A percentile compares a stretch with the other conserved stretches of the same genome.
Evolutionary conservation across 768 basidiomycete species (phyloP).

Genomic region (Paxillus involutus): DNA sequence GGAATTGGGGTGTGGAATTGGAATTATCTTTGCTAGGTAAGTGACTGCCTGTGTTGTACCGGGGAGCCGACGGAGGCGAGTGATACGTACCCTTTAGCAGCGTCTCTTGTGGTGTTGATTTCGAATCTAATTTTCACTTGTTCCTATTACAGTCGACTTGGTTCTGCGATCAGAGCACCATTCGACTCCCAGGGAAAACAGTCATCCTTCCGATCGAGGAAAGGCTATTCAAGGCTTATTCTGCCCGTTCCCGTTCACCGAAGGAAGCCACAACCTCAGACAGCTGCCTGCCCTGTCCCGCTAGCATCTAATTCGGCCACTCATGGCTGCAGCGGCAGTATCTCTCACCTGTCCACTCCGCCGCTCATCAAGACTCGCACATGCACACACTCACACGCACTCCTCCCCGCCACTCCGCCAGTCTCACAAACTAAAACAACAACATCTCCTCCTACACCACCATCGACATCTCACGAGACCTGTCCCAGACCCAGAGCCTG

Average conservation of each 20-base stretch:
- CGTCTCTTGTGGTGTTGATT: background rate
- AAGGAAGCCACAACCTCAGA: background rate
- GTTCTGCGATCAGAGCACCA: slow-evolving; percentile 4
- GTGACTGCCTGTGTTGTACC: background rate
- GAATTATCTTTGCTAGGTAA: background rate
- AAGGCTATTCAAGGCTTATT: slow-evolving; percentile 2
- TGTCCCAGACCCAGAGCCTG: slow-evolving; percentile 17
- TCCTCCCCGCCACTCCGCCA: slow-evolving; percentile 1
- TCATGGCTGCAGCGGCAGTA: slow-evolving; percentile 31
- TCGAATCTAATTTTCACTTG: slow-evolving; percentile 1
- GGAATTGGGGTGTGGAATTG: background rate
- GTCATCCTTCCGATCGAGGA: slow-evolving; percentile 4
- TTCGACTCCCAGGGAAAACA: slow-evolving; percentile 4
- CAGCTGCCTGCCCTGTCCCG: background rate
- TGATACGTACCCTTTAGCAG: background rate
- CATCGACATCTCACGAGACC: background rate
- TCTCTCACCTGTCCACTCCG: slow-evolving; percentile 30
- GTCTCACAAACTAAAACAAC: background rate
- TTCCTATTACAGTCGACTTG: slow-evolving; percentile 1
- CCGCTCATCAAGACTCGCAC: slow-evolving; percentile 27
- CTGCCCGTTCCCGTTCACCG: background rate
- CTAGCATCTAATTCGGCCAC: background rate
- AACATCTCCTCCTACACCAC: background rate
- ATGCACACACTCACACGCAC: slow-evolving; percentile 13
- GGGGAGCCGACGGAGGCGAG: background rate